Evolutionary conservation across 345 rosid genomes (phyloP).

Genomic region (Gossypium arboreum): DNA sequence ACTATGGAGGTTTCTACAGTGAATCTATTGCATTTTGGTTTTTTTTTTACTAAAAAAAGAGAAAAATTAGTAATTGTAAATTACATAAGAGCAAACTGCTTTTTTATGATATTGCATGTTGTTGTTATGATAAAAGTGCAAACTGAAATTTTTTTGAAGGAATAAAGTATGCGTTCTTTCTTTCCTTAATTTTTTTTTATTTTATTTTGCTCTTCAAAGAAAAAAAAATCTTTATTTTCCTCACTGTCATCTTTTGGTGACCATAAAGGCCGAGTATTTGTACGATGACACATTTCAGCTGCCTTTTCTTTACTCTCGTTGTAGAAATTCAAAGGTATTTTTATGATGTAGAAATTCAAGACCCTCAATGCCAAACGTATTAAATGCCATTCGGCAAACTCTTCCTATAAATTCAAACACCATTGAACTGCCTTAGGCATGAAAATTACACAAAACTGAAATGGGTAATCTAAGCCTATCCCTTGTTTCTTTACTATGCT

Average conservation of each 20-base stretch:
- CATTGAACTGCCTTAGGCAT: background rate
- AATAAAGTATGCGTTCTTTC: no score
- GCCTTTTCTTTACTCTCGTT: background rate
- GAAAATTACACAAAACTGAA: background rate
- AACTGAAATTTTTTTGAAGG: no score
- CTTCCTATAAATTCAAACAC: background rate
- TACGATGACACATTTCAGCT: background rate
- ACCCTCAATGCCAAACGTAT: background rate
- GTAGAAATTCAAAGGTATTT: background rate
- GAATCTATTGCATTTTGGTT: no score
- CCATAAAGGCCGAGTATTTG: background rate
- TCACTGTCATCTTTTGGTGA: background rate
- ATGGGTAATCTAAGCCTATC: background rate
- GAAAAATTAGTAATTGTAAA: no score
- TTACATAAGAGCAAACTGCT: no score
- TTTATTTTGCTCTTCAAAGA: no score
- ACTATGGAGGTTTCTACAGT: no score
- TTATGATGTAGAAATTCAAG: background rate
- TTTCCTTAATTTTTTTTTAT: no score
- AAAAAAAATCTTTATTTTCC: no score
- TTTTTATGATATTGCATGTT: no score
- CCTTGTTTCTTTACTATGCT: background rate
- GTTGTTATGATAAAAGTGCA: no score
- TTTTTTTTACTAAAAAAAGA: no score
- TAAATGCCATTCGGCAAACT: constrained; percentile 1